A percentile compares a stretch with the other conserved stretches of the same genome.
phyloP scores from a whole-genome alignment of 2,329 filamentous ascomycete species.

The Penicillium vulpinum region DNA sequence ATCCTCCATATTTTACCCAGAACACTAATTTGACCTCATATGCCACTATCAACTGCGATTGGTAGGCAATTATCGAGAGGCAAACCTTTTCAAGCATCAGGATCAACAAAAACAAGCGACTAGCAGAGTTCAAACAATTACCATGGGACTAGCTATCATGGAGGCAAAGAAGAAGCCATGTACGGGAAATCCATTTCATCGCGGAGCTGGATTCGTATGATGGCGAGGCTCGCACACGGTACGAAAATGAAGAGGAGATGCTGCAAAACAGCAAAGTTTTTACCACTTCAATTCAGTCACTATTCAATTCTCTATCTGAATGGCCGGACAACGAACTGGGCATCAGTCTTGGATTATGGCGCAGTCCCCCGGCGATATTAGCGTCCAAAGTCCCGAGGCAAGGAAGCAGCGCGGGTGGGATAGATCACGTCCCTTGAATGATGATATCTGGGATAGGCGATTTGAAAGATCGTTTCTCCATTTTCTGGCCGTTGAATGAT shows the following conservation, averaged over 20 bases:
- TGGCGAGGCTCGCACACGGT: background rate
- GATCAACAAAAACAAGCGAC: background rate
- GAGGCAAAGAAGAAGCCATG: background rate
- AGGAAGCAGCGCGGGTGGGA: background rate
- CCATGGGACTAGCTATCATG: background rate
- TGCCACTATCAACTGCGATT: background rate
- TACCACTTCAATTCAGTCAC: background rate
- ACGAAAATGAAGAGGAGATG: background rate
- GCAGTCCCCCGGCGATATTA: background rate
- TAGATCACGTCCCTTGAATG: background rate
- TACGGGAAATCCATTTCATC: background rate
- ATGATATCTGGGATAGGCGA: background rate
- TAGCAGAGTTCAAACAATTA: background rate
- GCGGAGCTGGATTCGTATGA: background rate
- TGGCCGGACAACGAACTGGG: background rate
- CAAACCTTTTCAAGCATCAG: background rate
- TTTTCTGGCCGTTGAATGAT: background rate
- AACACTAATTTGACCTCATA: background rate
- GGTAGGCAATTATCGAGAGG: background rate
- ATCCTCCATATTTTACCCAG: background rate
- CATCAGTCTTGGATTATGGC: background rate
- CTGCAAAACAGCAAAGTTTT: background rate
- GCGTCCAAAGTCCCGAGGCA: background rate
- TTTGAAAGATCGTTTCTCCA: background rate
- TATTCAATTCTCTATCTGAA: background rate